A percentile compares a stretch with the other conserved stretches of the same genome.
phyloP scores from a whole-genome alignment of 495 filamentous ascomycete genomes.

The Viridothelium virens region DNA sequence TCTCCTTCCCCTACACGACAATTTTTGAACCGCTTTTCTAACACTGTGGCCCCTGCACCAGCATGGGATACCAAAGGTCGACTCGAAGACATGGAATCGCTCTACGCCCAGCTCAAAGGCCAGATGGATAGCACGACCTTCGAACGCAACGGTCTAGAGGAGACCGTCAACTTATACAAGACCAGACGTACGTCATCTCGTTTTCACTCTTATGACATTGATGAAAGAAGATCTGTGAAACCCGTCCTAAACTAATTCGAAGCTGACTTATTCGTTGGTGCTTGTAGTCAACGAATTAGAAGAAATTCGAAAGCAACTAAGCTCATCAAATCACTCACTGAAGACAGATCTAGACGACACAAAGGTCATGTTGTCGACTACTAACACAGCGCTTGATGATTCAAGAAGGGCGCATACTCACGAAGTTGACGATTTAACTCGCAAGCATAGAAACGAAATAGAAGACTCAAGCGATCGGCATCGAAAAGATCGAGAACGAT shows the following conservation, averaged over 20 bases:
- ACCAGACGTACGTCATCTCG: constrained; percentile 53
- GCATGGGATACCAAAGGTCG: constrained; percentile 65
- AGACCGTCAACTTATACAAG: constrained; percentile 62
- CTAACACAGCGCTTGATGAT: constrained; percentile 42
- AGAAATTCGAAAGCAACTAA: constrained; percentile 47
- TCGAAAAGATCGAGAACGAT: constrained; percentile 25
- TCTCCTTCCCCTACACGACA: constrained; percentile 5
- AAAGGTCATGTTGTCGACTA: constrained; percentile 41
- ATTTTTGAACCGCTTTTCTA: constrained; percentile 15
- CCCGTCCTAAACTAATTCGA: background rate
- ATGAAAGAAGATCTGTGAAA: constrained; percentile 12
- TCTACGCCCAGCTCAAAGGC: constrained; percentile 52
- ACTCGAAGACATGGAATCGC: constrained; percentile 56
- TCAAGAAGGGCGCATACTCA: constrained; percentile 48
- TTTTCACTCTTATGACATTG: background rate
- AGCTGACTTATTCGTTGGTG: constrained; percentile 19
- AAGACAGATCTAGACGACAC: constrained; percentile 52
- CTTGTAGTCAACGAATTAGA: constrained; percentile 61
- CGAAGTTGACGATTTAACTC: constrained; percentile 49
- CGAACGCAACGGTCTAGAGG: constrained; percentile 56
- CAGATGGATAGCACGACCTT: constrained; percentile 54
- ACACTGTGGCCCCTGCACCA: constrained; percentile 28
- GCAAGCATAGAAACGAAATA: constrained; percentile 33
- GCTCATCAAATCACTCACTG: constrained; percentile 48
- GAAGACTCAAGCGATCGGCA: constrained; percentile 29